Evolutionary conservation across 495 filamentous ascomycete species (phyloP), one percentile per base, ranked within the genome.

Genomic region (Pyrenula aspistea): DNA sequence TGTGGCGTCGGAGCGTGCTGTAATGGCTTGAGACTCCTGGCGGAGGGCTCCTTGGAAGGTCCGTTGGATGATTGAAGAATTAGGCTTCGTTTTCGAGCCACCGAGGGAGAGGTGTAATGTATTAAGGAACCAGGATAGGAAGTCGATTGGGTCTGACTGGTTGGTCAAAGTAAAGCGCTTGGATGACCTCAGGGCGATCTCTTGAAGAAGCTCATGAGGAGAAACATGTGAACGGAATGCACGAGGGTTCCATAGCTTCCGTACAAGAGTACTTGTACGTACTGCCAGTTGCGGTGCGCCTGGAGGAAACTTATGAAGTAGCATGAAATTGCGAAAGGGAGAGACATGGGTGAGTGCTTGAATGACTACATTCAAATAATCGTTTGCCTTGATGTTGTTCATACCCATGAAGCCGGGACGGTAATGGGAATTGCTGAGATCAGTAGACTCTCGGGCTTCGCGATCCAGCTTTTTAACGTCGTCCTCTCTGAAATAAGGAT

Each of bases 331-430:
- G 25, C 94, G 86, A 53, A 99, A 77, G 1, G 94, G 93, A 2
- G 83, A 70, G 22, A 96, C 88, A 71, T 99, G 93, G 1, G 91
- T 84, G 12, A 99, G 77, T 12, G 93, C 83, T 64, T 99, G 94
- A n/a, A 93, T 83, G 4, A 96, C 82, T 4, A 96, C 92, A 65
- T 99, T 99, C 61, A 97, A 78, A 70, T 97, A 99, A 71, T 99
- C 93, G 71, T 99, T 99, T 53, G 89, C 89, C 68, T 99, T 99
- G 76, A 99, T 97, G 68, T 99, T 96, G 75, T 99, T 97, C 85
- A 99, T 90, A 58, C 93, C 93, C 59, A 99, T 91, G 67, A 95
- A 99, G 2, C 93, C 89, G 60, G 89, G 93, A 60, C 84, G 83
- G 68, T 97, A 99, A 67, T 85, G 83, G 64, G 85, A 86, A 36